Percentiles rank a stretch among this genome's conserved stretches.
Conservation (phyloP, 1,284 basidiomycete genomes). For the Schizophyllum commune region DNA sequence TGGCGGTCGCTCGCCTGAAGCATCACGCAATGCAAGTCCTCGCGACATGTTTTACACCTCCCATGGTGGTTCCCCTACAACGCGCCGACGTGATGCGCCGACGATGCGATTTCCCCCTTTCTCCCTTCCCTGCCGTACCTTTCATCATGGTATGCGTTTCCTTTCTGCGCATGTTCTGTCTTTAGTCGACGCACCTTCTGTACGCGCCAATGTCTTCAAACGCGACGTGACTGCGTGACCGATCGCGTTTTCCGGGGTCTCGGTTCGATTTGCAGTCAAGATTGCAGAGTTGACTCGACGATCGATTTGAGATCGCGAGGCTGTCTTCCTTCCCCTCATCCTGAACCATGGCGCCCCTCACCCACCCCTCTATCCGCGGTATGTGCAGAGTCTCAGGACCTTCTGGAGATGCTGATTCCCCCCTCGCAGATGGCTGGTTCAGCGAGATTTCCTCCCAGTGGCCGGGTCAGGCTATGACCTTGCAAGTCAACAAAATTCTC, state of each 20-base stretch:
- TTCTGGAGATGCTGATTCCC: not conserved
- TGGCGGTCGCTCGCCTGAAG: too few relatives aligned
- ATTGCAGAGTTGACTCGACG: not conserved
- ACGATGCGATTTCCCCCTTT: too few relatives aligned
- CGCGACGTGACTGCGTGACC: not conserved
- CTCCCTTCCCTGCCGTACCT: too few relatives aligned
- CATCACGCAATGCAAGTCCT: too few relatives aligned
- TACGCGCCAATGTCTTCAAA: not conserved
- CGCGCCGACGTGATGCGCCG: too few relatives aligned
- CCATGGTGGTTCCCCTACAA: too few relatives aligned
- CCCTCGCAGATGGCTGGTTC: constrained; percentile 86
- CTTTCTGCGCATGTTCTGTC: too few relatives aligned
- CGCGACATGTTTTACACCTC: too few relatives aligned
- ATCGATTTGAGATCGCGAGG: not conserved
- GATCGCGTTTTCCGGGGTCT: not conserved
- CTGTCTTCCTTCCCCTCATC: not conserved
- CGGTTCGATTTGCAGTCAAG: too few relatives aligned
- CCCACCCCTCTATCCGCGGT: constrained; percentile 11
- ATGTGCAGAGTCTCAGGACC: not conserved
- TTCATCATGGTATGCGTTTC: too few relatives aligned
- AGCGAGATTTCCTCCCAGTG: constrained; percentile 95
- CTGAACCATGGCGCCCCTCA: constrained; percentile 12
- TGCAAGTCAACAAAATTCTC: constrained; percentile 93
- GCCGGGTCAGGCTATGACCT: constrained; percentile 94
- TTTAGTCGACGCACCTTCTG: not conserved